Evolutionary conservation across 176 grass and related monocot species (phyloP), one percentile per base, ranked within the genome.

Genomic region (Avena sativa): DNA sequence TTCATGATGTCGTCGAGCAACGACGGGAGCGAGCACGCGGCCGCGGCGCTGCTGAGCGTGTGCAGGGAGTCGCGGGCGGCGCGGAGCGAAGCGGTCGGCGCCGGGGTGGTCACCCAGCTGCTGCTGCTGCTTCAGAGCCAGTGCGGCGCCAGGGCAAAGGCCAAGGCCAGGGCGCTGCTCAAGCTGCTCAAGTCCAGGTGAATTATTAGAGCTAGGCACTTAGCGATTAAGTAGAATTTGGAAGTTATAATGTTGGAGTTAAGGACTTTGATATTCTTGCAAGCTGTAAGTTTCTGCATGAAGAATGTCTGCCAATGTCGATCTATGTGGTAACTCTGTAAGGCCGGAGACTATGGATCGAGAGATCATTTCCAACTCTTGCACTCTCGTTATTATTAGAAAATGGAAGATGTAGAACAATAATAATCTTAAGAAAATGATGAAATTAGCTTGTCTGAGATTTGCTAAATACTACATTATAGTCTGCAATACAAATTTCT

Each of bases 121-220:
- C 86, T 96, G 76, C 79, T 96, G 81, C 93, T 99, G 61, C 92
- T 98, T 32, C 96, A 99, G 91, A 96, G 94, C 85, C 97, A 96
- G 76, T 91, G 97, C 86, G 83, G 90, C 65, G 48, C 85, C 83
- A 91, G 68, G 88, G 89, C 87, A 5, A 96, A 93, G 85, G 65
- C 63, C 63, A 93, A 90, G 86, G 93, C 90, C 19, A 92, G 92
- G 52, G 80, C 85, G 21, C 88, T 98, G 90, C 93, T 98, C 53
- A 91, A 94, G 82, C 84, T 98, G 44, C 62, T 98, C 64, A 94
- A 82, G 51, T 86, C 88, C 71, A 85, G 78, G 86, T 98, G 90
- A 81, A 77, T 61, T 58, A 87, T 34, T 34, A 34, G 32, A 34
- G 32, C 32, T 34, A 34, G 32, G 32, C 25, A 56, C 32, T 23